Evolutionary conservation across 139 green algal genomes (phyloP), one percentile per base, ranked within the genome.

Genomic region (Coelastrella sp.): DNA sequence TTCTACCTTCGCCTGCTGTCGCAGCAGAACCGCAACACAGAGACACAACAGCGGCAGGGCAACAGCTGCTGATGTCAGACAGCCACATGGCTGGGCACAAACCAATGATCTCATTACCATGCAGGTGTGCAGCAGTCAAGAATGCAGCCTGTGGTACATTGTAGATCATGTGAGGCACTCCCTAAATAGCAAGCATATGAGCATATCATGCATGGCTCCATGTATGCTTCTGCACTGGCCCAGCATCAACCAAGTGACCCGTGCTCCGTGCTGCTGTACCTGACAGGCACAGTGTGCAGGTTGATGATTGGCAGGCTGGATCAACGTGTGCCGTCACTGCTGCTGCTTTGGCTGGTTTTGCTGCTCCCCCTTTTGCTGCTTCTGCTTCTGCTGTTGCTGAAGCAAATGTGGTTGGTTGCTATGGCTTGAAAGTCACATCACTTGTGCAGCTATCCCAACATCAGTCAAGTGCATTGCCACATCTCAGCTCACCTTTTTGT

Each of bases 1-100:
- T 10, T 75, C 22, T 60, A 87, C 64, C 81, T 87, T 23, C 81
- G 81, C 32, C 81, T 87, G 81, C 81, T 87, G 81, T 87, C 81
- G 64, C 81, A 77, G 56, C 81, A 14, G 11, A 86, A 54, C 60
- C 47, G n/a, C 59, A 86, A 19, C 60, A 71, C 22, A 68, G 60
- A 56, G 54, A n/a, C 7, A 47, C 79, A 57, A 56, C 57, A 73
- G 81, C 81, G 54, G 81, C 65, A 47, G 3, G 58, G 7, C 14
- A 2, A 5, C 79, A 84, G 20, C 57, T 54, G 22, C 16, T 54
- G 19, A 22, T 85, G 79, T 20, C 19, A 32, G 20, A 20, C 19
- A 8, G 8, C 22, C 0, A 19, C 60, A 66, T 5, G 3, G 17
- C 19, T 6, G n/a, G 5, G 23, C 17, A 3, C 22, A 17, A 71